phyloP scores from a whole-genome alignment of 352 stramenopile species.

The Thalassiosira pacifica region DNA sequence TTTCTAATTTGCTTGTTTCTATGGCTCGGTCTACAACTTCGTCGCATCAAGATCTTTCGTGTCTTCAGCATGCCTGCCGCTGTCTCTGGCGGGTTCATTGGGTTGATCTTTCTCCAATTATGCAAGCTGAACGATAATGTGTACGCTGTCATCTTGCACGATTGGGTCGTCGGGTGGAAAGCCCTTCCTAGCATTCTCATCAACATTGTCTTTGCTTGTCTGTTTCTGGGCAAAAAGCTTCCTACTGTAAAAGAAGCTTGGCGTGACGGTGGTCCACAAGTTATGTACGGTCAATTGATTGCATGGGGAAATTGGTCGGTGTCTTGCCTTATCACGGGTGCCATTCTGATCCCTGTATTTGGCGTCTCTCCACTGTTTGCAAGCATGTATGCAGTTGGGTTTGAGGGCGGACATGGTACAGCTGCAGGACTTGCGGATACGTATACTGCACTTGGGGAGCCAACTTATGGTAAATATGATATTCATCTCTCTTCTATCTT shows the following conservation, averaged over 20 bases:
- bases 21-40: conserved; percentile 11
- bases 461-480: conserved; percentile 10
- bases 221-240: conserved; percentile 10
- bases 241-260: conserved; percentile 8
- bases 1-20: conserved; percentile 13
- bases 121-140: conserved; percentile 11
- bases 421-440: conserved; percentile 13
- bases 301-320: conserved; percentile 20
- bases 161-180: conserved; percentile 15
- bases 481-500: neutral
- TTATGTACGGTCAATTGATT: conserved; percentile 24
- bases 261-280: conserved; percentile 6
- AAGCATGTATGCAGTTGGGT: conserved; percentile 17
- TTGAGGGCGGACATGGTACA: conserved; percentile 20
- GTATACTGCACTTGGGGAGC: conserved; percentile 19
- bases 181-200: conserved; percentile 11
- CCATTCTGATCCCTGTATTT: conserved; percentile 26
- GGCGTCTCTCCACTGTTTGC: conserved; percentile 23
- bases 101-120: conserved; percentile 5
- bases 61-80: neutral
- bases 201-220: conserved; percentile 19
- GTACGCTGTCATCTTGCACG: conserved; percentile 4
- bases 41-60: conserved; percentile 16
- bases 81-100: conserved; percentile 10
- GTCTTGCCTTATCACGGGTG: conserved; percentile 12